Evolutionary conservation across 345 rosid species (phyloP).

Genomic region (Arabis hirsuta): DNA sequence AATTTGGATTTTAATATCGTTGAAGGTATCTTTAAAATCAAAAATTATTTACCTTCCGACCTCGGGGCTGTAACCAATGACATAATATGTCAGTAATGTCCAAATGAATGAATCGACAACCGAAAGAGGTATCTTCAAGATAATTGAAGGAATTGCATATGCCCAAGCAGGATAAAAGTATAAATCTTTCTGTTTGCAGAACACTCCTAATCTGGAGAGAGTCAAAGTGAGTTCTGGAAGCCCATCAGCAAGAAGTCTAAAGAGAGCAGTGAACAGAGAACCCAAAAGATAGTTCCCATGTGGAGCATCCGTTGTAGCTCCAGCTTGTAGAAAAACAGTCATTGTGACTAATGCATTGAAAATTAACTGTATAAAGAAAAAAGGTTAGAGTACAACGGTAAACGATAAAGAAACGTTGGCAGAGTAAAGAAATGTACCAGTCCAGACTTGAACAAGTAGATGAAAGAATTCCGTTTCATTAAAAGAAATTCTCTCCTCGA

Average conservation of each 20-base stretch:
- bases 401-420: neutral
- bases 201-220: conserved; percentile 48
- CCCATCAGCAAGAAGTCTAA: conserved; percentile 55
- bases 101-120: conserved; percentile 48
- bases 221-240: conserved; percentile 53
- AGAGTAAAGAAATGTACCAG: conserved; percentile 23
- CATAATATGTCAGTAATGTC: conserved; percentile 57
- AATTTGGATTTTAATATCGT: conserved; percentile 18
- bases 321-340: conserved; percentile 49
- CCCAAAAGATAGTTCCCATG: conserved; percentile 54
- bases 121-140: conserved; percentile 54
- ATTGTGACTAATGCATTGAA: conserved; percentile 47
- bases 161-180: conserved; percentile 62
- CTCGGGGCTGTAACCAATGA: conserved; percentile 56
- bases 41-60: conserved; percentile 47
- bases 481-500: conserved; percentile 55
- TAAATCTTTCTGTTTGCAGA: conserved; percentile 54
- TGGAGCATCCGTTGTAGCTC: conserved; percentile 38
- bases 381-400: conserved; percentile 11
- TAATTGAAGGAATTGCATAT: conserved; percentile 54
- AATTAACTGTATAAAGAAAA: conserved; percentile 42
- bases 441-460: conserved; percentile 52
- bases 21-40: conserved; percentile 39
- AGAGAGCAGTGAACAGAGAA: conserved; percentile 43
- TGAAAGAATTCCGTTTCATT: conserved; percentile 51